Evolutionary conservation across 305 asterid genomes (phyloP), one percentile per base, ranked within the genome.

Genomic region (Andrographis paniculata): DNA sequence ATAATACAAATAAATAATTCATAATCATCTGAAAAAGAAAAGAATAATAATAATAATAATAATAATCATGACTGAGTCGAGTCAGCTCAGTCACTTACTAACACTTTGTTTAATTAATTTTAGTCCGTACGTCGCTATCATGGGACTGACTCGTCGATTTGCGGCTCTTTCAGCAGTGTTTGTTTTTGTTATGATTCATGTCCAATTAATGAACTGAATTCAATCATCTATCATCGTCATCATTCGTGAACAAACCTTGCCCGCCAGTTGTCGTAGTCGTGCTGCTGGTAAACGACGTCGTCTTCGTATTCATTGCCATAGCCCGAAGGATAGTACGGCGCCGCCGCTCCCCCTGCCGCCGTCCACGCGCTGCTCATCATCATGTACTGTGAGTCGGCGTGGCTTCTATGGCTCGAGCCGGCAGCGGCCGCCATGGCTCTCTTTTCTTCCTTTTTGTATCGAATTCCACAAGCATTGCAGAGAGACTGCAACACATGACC

Each of bases 381-480:
- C 54, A 31, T 3, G 14, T 2, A 8, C 37, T 9, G 52, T 59
- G 12, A 20, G 55, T 36, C 73, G 24, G 60, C 70, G 14, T 41
- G 50, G 41, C 64, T 58, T 21, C 60, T 69, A 14, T 41, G 50
- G 41, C 64, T 58, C 42, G 52, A 63, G 10, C 64, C 58, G 48
- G 84, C 79, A 1, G 83, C 77, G 9, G 96, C 92, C 9, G 95
- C 96, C 20, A 76, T 62, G 7, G 96, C 99, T 50, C 99, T 74
- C 58, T 94, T 77, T 57, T 91, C 99, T 54, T 91, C 99, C 62
- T 91, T 91, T 80, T 86, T 91, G 85, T 56, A 86, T 17, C 99
- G 82, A 46, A 86, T 91, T 23, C 99, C 99, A 52, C 99, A 91
- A n/a, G 99, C 96, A 64, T 91, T 91, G 72, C 99, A 91, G 3